These are phyloP conservation scores for Rhododendron ovatum DNA, from an alignment of 148 eudicot genomes.

Conservation along the genomic window DNA sequence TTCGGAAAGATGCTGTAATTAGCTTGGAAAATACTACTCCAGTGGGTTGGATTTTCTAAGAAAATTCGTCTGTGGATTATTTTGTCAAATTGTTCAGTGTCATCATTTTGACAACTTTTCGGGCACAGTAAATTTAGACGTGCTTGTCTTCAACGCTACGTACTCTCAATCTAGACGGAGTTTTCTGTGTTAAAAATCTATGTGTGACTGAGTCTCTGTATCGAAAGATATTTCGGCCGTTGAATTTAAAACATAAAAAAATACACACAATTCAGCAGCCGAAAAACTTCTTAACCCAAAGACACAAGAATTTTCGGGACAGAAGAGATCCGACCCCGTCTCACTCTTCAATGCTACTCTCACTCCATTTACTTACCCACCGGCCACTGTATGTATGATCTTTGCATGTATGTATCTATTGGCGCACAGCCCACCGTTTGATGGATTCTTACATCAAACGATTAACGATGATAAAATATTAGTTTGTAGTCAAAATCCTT, in stretches of 20 bases:
- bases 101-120: neutral
- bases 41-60: neutral
- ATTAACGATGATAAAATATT: too few relatives aligned
- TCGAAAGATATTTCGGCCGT: too few relatives aligned
- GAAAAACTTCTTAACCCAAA: fast-evolving
- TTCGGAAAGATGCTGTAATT: neutral
- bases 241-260: too few relatives aligned
- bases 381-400: neutral
- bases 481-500: too few relatives aligned
- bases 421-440: neutral
- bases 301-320: too few relatives aligned
- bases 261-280: too few relatives aligned
- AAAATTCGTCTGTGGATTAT: neutral
- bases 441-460: neutral
- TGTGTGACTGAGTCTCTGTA: too few relatives aligned
- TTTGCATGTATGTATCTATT: neutral
- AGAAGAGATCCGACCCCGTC: too few relatives aligned
- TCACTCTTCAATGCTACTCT: neutral
- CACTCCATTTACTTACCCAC: neutral
- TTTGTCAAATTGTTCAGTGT: neutral
- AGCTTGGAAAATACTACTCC: neutral
- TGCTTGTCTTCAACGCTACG: neutral
- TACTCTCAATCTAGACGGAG: too few relatives aligned
- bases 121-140: too few relatives aligned
- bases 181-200: fast-evolving